Percentiles rank a stretch among this genome's conserved stretches.
Evolutionary conservation across 2,329 filamentous ascomycete genomes (phyloP).

Genomic region (Colletotrichum falcatum): DNA sequence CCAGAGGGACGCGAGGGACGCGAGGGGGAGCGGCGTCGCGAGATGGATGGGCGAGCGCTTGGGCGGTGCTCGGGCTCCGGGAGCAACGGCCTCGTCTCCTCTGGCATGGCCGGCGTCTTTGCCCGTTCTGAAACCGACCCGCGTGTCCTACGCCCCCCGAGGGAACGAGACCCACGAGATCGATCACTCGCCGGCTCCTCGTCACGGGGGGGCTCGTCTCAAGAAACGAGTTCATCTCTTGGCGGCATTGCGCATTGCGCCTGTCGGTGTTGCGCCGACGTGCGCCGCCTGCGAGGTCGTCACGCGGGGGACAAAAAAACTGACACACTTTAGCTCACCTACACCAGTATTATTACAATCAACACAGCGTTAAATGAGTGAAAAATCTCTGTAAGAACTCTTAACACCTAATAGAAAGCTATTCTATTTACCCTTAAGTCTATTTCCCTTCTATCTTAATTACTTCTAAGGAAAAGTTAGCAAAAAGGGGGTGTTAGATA

Average conservation of each 20-base stretch:
- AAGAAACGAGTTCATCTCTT: conserved; percentile 18
- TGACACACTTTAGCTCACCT: too few species aligned
- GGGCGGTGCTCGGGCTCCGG: conserved; percentile 27
- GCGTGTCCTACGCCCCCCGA: conserved; percentile 7
- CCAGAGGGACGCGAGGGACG: not conserved
- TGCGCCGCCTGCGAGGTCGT: too few species aligned
- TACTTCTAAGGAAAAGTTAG: too few species aligned
- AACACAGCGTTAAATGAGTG: too few species aligned
- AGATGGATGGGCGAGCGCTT: conserved; percentile 29
- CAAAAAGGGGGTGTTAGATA: too few species aligned
- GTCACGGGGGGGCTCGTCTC: not conserved
- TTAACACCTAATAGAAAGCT: too few species aligned
- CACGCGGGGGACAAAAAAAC: too few species aligned
- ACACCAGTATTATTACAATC: too few species aligned
- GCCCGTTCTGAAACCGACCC: not conserved
- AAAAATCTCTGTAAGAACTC: too few species aligned
- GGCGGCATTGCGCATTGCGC: not conserved
- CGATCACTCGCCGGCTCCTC: conserved; percentile 5
- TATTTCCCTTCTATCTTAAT: too few species aligned
- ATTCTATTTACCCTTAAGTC: too few species aligned
- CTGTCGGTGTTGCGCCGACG: not conserved
- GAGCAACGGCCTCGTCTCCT: conserved; percentile 8
- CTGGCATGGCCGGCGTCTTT: not conserved
- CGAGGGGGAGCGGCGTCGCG: too few species aligned
- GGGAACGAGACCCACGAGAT: conserved; percentile 2